Evolutionary conservation across 805 yeast genomes (phyloP).

Genomic region (Candida multigemmis): DNA sequence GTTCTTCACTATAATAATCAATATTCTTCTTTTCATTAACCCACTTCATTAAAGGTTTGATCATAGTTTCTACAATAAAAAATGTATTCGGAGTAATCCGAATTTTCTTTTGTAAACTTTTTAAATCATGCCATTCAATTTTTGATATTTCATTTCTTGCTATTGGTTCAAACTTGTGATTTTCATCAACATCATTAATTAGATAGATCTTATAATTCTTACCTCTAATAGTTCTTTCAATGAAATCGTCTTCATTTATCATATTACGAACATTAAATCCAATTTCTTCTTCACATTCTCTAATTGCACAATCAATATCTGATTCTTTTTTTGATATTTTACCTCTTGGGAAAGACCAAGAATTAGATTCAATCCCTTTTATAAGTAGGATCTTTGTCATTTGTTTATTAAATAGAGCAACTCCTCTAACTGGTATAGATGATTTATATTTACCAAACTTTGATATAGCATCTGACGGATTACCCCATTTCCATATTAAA

Average conservation of each 20-base stretch:
- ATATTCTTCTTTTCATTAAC: constrained; percentile 42
- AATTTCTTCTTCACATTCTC: constrained; percentile 91
- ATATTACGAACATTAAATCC: constrained; percentile 74
- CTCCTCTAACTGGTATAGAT: constrained; percentile 93
- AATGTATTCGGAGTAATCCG: constrained; percentile 27
- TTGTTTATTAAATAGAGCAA: constrained; percentile 69
- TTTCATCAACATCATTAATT: constrained; percentile 70
- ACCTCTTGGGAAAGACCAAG: constrained; percentile 97
- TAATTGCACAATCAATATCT: constrained; percentile 79
- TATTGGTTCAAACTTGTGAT: constrained; percentile 63
- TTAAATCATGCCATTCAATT: constrained; percentile 71
- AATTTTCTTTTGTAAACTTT: constrained; percentile 28
- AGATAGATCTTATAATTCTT: constrained; percentile 81
- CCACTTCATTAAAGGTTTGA: constrained; percentile 47
- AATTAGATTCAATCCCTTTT: constrained; percentile 67
- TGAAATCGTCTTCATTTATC: constrained; percentile 59
- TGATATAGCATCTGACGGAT: constrained; percentile 68
- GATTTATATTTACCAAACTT: constrained; percentile 80
- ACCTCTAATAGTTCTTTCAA: constrained; percentile 75
- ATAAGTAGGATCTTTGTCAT: constrained; percentile 70
- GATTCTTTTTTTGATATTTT: constrained; percentile 90
- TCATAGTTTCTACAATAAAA: constrained; percentile 39
- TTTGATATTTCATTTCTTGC: constrained; percentile 83
- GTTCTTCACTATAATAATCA: constrained; percentile 41
- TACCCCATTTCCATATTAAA: constrained; percentile 75